Percentiles rank a stretch among this genome's conserved stretches.
Conservation (phyloP, 176 grass and related monocot species). For the Triticum dicoccoides region DNA sequence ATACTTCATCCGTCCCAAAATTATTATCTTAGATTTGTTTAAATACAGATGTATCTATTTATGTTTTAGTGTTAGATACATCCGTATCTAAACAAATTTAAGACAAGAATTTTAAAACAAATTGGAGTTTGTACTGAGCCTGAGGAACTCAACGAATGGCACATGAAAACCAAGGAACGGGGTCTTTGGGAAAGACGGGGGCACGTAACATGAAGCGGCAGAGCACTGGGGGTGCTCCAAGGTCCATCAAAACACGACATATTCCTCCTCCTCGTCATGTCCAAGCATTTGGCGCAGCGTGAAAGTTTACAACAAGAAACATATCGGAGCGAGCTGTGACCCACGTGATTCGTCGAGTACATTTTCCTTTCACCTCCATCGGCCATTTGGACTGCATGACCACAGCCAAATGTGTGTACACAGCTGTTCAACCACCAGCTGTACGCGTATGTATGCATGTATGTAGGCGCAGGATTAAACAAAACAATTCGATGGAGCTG, state of each 20-base stretch:
- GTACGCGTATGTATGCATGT: neutral
- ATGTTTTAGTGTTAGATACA: too few relatives aligned
- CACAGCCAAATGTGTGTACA: neutral
- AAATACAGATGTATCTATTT: too few relatives aligned
- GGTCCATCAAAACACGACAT: neutral
- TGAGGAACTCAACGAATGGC: neutral
- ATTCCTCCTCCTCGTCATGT: neutral
- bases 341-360: too few relatives aligned
- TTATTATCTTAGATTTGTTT: too few relatives aligned
- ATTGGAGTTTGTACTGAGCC: too few relatives aligned
- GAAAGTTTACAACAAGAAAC: neutral
- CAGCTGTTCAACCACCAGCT: neutral
- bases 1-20: too few relatives aligned
- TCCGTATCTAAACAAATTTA: too few relatives aligned
- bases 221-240: neutral
- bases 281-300: neutral
- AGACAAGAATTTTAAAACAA: too few relatives aligned
- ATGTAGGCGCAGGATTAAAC: neutral
- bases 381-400: neutral
- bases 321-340: neutral
- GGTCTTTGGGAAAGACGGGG: neutral
- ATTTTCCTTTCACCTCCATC: too few relatives aligned
- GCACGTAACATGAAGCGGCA: neutral
- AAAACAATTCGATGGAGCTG: neutral
- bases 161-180: neutral